Evolutionary conservation across 805 yeast genomes (phyloP), one percentile per base, ranked within the genome.

Genomic region (Sugiyamaella floridensis): DNA sequence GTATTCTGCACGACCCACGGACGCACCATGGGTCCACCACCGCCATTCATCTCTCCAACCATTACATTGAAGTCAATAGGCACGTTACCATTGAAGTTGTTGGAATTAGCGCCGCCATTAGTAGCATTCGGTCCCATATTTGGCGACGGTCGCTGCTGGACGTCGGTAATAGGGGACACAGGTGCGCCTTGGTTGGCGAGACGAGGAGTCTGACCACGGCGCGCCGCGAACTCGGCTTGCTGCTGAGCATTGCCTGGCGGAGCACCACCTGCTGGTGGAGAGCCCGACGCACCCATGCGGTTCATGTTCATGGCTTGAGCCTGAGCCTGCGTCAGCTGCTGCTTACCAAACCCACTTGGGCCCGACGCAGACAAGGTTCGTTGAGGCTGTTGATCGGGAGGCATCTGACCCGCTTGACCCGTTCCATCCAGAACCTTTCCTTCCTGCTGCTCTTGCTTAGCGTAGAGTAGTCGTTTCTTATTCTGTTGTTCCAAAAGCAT

Each of bases 401-500:
- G 51, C 44, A 46, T 53, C 37, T 32, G 37, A 14, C 57, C 57
- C 28, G 14, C 29, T n/a, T 18, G 47, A 10, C 55, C 47, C 40
- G 55, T 48, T 16, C 53, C 52, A 26, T 45, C 55, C 3, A 48
- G 28, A 15, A 47, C 45, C 44, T 53, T 55, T 28, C 56, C 55
- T 32, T 59, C 65, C 58, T 67, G 67, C 45, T 66, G 70, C 46
- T 68, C 69, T 51, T 68, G 71, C n/a, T 69, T 63, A 14, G 71
- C 69, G n/a, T 63, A 67, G 59, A 66, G 53, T 40, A 85, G 70
- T 51, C 86, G 75, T 65, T 80, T 81, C 64, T 84, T 83, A 67
- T 85, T 87, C 64, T 86, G 90, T 57, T 79, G 79, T 61, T 87
- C 95, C 63, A 88, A 70, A 50, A 84, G 65, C 77, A 85, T 78